Conservation (phyloP, 345 rosid species). For the Eucalyptus marginata region DNA sequence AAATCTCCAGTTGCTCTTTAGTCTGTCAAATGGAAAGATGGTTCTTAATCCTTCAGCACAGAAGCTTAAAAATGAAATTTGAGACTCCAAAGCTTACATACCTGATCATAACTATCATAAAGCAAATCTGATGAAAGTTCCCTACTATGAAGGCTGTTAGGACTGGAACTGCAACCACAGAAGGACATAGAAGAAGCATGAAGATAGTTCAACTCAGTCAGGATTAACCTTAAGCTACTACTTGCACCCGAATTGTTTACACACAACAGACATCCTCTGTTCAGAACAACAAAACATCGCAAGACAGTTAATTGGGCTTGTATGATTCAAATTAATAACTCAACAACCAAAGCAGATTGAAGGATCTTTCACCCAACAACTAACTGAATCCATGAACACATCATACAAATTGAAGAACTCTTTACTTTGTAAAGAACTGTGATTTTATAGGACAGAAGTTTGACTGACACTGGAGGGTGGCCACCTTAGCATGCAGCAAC, state of each 20-base stretch:
- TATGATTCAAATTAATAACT: neutral
- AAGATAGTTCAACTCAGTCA: neutral
- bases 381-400: neutral
- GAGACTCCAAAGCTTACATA: slow-evolving; percentile 1
- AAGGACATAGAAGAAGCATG: neutral
- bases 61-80: neutral
- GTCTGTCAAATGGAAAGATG: slow-evolving; percentile 19
- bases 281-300: neutral
- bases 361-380: neutral
- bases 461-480: neutral
- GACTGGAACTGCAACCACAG: slow-evolving; percentile 23
- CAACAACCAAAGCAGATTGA: neutral
- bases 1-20: slow-evolving; percentile 39
- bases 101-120: slow-evolving; percentile 39
- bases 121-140: slow-evolving; percentile 41
- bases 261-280: neutral
- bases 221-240: neutral
- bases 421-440: neutral
- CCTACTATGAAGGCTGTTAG: slow-evolving; percentile 21
- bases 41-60: neutral
- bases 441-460: neutral
- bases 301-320: neutral
- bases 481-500: neutral
- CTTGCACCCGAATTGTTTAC: neutral
- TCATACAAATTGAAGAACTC: neutral